phyloP scores from a whole-genome alignment of 2,329 filamentous ascomycete genomes.

The Calonectria leucothoes region DNA sequence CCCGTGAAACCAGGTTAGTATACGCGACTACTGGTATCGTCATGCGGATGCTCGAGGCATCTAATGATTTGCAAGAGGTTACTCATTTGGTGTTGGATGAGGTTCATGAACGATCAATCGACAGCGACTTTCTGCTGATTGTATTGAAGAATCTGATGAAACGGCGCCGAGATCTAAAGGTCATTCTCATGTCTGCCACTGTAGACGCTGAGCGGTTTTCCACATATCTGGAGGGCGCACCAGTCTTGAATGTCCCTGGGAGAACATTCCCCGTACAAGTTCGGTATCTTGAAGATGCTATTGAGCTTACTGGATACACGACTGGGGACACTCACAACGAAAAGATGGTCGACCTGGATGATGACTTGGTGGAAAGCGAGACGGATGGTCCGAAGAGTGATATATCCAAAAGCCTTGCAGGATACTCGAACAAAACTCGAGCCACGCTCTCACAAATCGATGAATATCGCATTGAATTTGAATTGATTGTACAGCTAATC shows the following conservation, averaged over 20 bases:
- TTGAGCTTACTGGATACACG: conserved; percentile 85
- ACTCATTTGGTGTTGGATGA: conserved; percentile 97
- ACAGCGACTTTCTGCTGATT: conserved; percentile 95
- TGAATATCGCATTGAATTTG: conserved; percentile 92
- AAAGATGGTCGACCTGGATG: conserved; percentile 72
- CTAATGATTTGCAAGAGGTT: conserved; percentile 86
- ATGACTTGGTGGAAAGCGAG: conserved; percentile 65
- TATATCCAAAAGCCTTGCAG: conserved; percentile 72
- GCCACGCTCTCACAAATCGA: conserved; percentile 82
- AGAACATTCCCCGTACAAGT: conserved; percentile 93
- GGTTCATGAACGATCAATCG: conserved; percentile 95
- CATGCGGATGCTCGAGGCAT: conserved; percentile 96
- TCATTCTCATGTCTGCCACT: conserved; percentile 97
- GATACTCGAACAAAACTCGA: conserved; percentile 81
- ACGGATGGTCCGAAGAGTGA: conserved; percentile 66
- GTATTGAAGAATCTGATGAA: conserved; percentile 86
- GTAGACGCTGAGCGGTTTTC: conserved; percentile 95
- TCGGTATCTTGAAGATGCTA: conserved; percentile 89
- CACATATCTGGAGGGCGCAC: conserved; percentile 85
- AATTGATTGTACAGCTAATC: conserved; percentile 84
- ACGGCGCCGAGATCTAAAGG: conserved; percentile 84
- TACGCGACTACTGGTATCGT: conserved; percentile 94
- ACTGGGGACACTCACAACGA: conserved; percentile 57
- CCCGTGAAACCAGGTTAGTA: conserved; percentile 83
- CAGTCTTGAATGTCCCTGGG: conserved; percentile 90